These are phyloP conservation scores for Wickerhamomyces sp. DNA, from an alignment of 1,139 yeast genomes.

Conservation along the genomic window DNA sequence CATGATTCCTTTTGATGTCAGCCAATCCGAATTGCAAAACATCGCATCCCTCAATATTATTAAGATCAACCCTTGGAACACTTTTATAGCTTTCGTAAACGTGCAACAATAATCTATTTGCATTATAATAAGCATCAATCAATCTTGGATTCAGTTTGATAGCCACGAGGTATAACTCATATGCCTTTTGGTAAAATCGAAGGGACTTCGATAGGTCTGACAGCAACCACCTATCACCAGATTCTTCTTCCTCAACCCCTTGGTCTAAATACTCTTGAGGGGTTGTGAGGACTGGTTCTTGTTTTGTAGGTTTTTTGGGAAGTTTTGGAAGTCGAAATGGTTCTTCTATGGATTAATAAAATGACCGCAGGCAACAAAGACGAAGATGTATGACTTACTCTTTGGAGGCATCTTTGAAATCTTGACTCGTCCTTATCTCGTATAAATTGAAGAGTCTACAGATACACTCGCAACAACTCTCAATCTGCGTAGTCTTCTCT, in stretches of 20 bases:
- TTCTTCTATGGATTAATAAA: not conserved
- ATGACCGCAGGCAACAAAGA: not conserved
- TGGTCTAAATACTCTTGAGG: slow-evolving; percentile 41
- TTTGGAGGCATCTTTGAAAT: slow-evolving; percentile 7
- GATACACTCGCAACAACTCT: no score
- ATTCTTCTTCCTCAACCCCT: slow-evolving; percentile 49
- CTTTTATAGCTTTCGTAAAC: slow-evolving; percentile 41
- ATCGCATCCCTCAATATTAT: slow-evolving; percentile 35
- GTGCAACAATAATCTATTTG: slow-evolving; percentile 41
- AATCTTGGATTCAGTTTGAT: slow-evolving; percentile 15
- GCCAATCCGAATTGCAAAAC: slow-evolving; percentile 27
- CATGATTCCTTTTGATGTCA: slow-evolving; percentile 32
- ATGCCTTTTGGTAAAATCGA: slow-evolving; percentile 48
- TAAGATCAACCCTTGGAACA: slow-evolving; percentile 27
- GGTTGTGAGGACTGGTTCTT: slow-evolving; percentile 21
- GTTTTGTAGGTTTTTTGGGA: slow-evolving; percentile 9
- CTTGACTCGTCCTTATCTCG: no score
- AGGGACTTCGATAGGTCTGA: slow-evolving; percentile 48
- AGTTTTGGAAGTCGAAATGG: slow-evolving; percentile 7
- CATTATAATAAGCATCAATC: slow-evolving; percentile 37
- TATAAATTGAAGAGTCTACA: no score
- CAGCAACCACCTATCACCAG: slow-evolving; percentile 54
- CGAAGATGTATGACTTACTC: slow-evolving; percentile 1
- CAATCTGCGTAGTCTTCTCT: no score
- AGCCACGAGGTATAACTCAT: slow-evolving; percentile 32